Evolutionary conservation across 1,139 yeast species (phyloP).

Genomic region (Blastobotrys raffinosifermentans): DNA sequence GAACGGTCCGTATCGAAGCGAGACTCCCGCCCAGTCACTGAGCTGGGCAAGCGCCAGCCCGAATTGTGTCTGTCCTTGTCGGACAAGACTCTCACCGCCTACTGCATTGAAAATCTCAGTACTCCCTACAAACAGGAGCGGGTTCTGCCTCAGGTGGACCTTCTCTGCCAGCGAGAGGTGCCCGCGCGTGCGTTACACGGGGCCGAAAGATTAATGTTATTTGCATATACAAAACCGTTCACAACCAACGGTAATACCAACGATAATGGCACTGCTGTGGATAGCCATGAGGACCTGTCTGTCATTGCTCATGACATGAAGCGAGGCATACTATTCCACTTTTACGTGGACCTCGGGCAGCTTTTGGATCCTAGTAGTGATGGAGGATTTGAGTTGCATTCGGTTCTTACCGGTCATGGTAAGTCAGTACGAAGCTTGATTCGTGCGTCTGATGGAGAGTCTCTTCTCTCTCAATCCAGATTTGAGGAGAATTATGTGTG

Average conservation of each 20-base stretch:
- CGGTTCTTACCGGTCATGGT: slow-evolving; percentile 71
- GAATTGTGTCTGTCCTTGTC: slow-evolving; percentile 13
- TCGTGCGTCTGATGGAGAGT: slow-evolving; percentile 58
- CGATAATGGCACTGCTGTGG: slow-evolving; percentile 10
- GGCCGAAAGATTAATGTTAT: slow-evolving; percentile 37
- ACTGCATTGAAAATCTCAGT: slow-evolving; percentile 12
- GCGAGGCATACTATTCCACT: slow-evolving; percentile 39
- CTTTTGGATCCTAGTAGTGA: slow-evolving; percentile 5
- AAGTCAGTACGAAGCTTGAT: slow-evolving; percentile 66
- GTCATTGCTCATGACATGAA: slow-evolving; percentile 50
- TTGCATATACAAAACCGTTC: slow-evolving; percentile 53
- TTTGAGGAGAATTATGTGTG: slow-evolving; percentile 33
- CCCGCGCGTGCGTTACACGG: not conserved
- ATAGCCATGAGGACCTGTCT: slow-evolving; percentile 24
- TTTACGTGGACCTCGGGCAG: slow-evolving; percentile 17
- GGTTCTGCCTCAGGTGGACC: not conserved
- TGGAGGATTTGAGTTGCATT: slow-evolving; percentile 8
- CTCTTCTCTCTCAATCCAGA: slow-evolving; percentile 42
- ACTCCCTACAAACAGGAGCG: too few species aligned
- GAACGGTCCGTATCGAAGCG: slow-evolving; percentile 27
- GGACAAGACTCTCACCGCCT: slow-evolving; percentile 7
- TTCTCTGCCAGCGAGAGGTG: slow-evolving; percentile 6
- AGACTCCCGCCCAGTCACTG: slow-evolving; percentile 11
- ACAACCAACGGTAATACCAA: slow-evolving; percentile 46
- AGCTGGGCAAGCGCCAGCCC: slow-evolving; percentile 8